phyloP scores from a whole-genome alignment of 768 basidiomycete genomes.

The Rhodotorula graminis region DNA sequence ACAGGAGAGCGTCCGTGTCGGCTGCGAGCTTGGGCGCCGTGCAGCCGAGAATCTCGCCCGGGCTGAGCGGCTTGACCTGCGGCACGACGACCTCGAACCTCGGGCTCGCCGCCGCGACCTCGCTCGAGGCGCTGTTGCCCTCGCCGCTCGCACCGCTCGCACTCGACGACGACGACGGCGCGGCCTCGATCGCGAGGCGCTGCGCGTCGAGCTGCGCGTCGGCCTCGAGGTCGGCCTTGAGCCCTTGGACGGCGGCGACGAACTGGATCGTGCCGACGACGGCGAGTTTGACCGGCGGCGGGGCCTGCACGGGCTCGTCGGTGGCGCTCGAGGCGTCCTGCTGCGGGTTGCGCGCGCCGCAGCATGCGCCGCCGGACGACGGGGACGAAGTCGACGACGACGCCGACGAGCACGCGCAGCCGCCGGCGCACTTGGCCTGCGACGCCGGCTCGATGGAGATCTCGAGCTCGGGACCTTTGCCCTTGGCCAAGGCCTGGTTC shows the following conservation, averaged over 20 bases:
- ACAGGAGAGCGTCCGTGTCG: conserved; percentile 88
- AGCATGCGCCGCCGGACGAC: not conserved
- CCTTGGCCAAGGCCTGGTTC: conserved; percentile 19
- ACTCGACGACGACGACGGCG: conserved; percentile 24
- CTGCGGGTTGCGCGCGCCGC: too few relatives aligned
- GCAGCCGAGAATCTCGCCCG: conserved; percentile 94
- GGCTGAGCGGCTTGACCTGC: conserved; percentile 83
- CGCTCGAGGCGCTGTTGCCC: not conserved
- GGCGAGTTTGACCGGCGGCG: conserved; percentile 55
- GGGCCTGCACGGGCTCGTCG: too few relatives aligned
- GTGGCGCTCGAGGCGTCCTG: too few relatives aligned
- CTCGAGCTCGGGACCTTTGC: conserved; percentile 52
- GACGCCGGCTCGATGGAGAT: conserved; percentile 54
- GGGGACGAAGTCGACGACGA: not conserved
- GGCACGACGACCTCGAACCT: conserved; percentile 74
- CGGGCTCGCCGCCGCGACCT: conserved; percentile 47
- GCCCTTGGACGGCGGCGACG: conserved; percentile 79
- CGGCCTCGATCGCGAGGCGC: conserved; percentile 31
- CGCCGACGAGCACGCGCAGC: not conserved
- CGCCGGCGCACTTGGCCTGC: not conserved
- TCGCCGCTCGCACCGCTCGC: not conserved
- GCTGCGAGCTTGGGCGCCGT: conserved; percentile 72
- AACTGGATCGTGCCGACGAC: conserved; percentile 98
- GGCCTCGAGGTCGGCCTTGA: conserved; percentile 67
- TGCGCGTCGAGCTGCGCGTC: conserved; percentile 9